Evolutionary conservation across 306 rosid species (phyloP).

Genomic region (Trichosanthes cucumerina): DNA sequence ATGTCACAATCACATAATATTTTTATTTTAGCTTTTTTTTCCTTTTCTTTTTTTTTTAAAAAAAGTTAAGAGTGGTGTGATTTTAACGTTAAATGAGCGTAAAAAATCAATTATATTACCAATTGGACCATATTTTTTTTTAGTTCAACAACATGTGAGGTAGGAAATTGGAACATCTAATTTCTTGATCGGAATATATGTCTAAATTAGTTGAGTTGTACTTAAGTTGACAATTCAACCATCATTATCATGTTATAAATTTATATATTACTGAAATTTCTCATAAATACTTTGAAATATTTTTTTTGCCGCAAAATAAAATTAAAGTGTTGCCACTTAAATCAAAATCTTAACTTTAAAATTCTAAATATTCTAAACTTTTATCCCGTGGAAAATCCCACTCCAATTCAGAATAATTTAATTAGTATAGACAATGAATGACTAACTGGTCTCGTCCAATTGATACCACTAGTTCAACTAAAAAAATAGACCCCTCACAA

Average conservation of each 20-base stretch:
- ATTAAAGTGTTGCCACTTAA: too few relatives aligned
- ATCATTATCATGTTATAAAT: not conserved
- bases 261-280: not conserved
- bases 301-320: not conserved
- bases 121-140: too few relatives aligned
- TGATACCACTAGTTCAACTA: not conserved
- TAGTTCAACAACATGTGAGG: too few relatives aligned
- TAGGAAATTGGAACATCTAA: too few relatives aligned
- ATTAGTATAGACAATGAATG: not conserved
- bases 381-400: not conserved
- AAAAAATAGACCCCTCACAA: not conserved
- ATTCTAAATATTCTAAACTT: not conserved
- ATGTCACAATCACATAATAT: not conserved
- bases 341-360: not conserved
- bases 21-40: not conserved
- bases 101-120: too few relatives aligned
- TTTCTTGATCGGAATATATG: too few relatives aligned
- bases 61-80: not conserved
- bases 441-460: not conserved
- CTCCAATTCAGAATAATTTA: not conserved
- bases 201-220: too few relatives aligned
- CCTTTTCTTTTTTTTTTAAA: too few relatives aligned
- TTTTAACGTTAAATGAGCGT: not conserved
- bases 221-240: not conserved
- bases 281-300: not conserved